phyloP scores from a whole-genome alignment of 306 rosid species.

The Dryas octopetala region DNA sequence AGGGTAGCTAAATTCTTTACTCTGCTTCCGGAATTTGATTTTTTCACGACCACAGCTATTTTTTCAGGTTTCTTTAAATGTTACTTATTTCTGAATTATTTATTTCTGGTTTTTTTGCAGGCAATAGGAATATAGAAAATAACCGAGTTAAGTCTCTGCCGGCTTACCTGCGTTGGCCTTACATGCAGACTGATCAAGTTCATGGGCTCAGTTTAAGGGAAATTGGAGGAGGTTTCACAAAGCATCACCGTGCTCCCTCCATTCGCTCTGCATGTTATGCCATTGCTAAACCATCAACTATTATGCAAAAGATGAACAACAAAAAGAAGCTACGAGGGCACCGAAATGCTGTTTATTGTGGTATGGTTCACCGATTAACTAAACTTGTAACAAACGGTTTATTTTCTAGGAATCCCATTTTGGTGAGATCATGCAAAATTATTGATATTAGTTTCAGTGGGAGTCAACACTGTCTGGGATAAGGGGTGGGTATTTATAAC shows the following conservation, averaged over 20 bases:
- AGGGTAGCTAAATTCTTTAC: neutral
- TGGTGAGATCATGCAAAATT: conserved; percentile 12
- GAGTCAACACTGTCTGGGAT: conserved; percentile 19
- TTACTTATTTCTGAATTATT: conserved; percentile 24
- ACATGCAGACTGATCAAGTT: conserved; percentile 85
- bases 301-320: conserved; percentile 86
- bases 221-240: conserved; percentile 85
- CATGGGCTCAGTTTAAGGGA: conserved; percentile 77
- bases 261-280: conserved; percentile 90
- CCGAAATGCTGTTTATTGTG: conserved; percentile 89
- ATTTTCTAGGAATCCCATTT: conserved; percentile 22
- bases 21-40: neutral
- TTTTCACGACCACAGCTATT: neutral
- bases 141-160: conserved; percentile 52
- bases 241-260: conserved; percentile 84
- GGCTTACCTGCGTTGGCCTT: conserved; percentile 80
- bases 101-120: conserved; percentile 42
- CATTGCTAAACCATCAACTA: conserved; percentile 84
- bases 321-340: conserved; percentile 86
- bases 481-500: conserved; percentile 16
- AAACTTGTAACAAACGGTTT: conserved; percentile 25
- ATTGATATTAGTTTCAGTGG: conserved; percentile 3
- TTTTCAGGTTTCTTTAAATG: neutral
- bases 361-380: conserved; percentile 45
- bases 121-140: conserved; percentile 41